Evolutionary conservation across 2,329 filamentous ascomycete species (phyloP).

Genomic region (Gnomoniopsis sp.): DNA sequence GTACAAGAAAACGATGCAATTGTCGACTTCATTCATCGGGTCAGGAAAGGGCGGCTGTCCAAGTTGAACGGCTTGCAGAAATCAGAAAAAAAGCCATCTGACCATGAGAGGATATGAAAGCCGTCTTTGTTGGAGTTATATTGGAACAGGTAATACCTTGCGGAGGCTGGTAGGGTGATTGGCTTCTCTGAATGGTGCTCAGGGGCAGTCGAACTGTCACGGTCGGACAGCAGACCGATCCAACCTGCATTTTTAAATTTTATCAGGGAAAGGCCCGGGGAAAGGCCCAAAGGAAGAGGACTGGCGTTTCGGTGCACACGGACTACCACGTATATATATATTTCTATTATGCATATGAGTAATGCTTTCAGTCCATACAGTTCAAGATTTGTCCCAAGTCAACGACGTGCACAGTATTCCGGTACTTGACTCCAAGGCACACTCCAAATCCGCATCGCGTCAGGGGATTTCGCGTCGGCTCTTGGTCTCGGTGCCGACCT

Average conservation of each 20-base stretch:
- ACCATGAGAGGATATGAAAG: slow-evolving; percentile 17
- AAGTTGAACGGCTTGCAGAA: slow-evolving; percentile 26
- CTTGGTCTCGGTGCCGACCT: neutral
- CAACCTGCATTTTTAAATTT: neutral
- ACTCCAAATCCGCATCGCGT: neutral
- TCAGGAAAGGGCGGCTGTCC: slow-evolving; percentile 52
- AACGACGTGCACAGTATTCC: neutral
- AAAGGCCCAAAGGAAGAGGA: neutral
- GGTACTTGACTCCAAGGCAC: neutral
- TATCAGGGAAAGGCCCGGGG: neutral
- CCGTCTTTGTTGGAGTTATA: neutral
- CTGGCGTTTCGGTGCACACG: neutral
- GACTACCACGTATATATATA: neutral
- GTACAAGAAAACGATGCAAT: slow-evolving; percentile 81
- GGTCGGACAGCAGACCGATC: neutral
- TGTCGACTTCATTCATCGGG: slow-evolving; percentile 73
- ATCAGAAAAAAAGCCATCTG: slow-evolving; percentile 25
- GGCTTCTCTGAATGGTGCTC: neutral
- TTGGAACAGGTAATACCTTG: neutral
- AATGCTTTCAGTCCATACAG: neutral
- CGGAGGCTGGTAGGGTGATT: neutral
- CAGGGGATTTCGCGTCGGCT: neutral
- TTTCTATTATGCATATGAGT: neutral
- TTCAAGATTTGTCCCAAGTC: neutral
- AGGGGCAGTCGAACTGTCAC: neutral